phyloP scores from a whole-genome alignment of 768 basidiomycete species.

The Pseudohyphozyma bogoriensis region DNA sequence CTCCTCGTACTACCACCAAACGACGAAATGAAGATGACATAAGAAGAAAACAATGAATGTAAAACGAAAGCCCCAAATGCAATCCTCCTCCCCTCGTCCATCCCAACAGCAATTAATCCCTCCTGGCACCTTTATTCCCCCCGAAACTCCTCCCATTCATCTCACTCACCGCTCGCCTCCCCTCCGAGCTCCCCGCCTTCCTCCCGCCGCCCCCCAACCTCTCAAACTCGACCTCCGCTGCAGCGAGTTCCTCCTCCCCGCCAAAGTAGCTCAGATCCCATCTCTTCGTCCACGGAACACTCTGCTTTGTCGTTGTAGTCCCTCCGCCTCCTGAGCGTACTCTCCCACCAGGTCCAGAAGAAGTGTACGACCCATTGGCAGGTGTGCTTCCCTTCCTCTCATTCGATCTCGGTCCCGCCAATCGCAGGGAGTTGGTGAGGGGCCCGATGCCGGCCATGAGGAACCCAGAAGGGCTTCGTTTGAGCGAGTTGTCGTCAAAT shows the following conservation, averaged over 20 bases:
- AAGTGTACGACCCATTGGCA: background rate
- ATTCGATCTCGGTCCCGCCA: background rate
- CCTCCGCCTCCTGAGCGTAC: background rate
- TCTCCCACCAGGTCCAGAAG: background rate
- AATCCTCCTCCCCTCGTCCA: too few relatives aligned
- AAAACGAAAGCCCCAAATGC: too few relatives aligned
- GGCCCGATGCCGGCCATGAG: slow-evolving; percentile 15
- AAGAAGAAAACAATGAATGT: too few relatives aligned
- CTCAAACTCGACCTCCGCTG: background rate
- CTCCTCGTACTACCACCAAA: too few relatives aligned
- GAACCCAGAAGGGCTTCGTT: background rate
- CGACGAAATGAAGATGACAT: too few relatives aligned
- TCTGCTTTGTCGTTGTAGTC: background rate
- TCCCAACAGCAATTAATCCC: too few relatives aligned
- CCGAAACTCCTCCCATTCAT: too few relatives aligned
- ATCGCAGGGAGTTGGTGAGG: background rate
- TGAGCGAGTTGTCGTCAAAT: background rate
- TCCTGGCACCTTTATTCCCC: too few relatives aligned
- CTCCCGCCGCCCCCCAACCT: background rate
- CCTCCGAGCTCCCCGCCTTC: too few relatives aligned
- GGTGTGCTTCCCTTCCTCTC: background rate
- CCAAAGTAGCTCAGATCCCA: slow-evolving; percentile 18
- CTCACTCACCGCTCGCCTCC: too few relatives aligned
- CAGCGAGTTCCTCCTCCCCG: slow-evolving; percentile 8
- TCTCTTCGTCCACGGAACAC: background rate